phyloP scores from a whole-genome alignment of 768 basidiomycete species.

The Leucocoprinus leucothites region DNA sequence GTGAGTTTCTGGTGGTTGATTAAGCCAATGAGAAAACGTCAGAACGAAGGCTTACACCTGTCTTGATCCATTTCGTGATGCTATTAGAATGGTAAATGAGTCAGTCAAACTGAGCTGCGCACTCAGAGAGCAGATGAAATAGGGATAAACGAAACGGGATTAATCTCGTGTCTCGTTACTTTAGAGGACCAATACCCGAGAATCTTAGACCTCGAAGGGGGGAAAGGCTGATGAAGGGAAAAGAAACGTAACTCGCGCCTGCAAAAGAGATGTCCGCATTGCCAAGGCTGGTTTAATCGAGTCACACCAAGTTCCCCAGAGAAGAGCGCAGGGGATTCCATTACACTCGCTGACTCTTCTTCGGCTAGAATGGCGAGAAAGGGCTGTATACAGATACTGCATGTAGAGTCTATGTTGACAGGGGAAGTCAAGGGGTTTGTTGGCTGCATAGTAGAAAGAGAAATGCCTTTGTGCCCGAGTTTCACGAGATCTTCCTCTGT shows the following conservation, averaged over 20 bases:
- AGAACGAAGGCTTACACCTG: slow-evolving; percentile 41
- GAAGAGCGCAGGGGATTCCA: slow-evolving; percentile 78
- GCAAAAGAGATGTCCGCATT: slow-evolving; percentile 75
- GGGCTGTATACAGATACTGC: slow-evolving; percentile 73
- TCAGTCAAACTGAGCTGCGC: background rate
- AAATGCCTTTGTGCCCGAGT: slow-evolving; percentile 45
- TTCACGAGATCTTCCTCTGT: slow-evolving; percentile 46
- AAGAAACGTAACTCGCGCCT: slow-evolving; percentile 57
- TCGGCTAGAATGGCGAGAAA: slow-evolving; percentile 69
- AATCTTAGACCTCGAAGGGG: background rate
- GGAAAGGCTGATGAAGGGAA: background rate
- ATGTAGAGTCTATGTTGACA: slow-evolving; percentile 53
- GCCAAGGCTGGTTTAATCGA: slow-evolving; percentile 46
- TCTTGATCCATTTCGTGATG: slow-evolving; percentile 60
- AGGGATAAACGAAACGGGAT: too few species aligned
- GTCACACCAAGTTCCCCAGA: slow-evolving; percentile 71
- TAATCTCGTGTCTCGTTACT: too few species aligned
- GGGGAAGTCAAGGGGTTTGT: background rate
- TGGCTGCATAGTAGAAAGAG: background rate
- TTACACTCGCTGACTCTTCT: slow-evolving; percentile 67
- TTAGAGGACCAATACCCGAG: background rate
- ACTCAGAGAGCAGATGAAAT: background rate
- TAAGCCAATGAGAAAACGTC: background rate
- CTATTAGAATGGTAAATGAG: slow-evolving; percentile 27
- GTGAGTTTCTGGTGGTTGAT: slow-evolving; percentile 10